These are phyloP conservation scores for Cladosporium sp. DNA, from an alignment of 2,329 filamentous ascomycete genomes.

Conservation along the genomic window DNA sequence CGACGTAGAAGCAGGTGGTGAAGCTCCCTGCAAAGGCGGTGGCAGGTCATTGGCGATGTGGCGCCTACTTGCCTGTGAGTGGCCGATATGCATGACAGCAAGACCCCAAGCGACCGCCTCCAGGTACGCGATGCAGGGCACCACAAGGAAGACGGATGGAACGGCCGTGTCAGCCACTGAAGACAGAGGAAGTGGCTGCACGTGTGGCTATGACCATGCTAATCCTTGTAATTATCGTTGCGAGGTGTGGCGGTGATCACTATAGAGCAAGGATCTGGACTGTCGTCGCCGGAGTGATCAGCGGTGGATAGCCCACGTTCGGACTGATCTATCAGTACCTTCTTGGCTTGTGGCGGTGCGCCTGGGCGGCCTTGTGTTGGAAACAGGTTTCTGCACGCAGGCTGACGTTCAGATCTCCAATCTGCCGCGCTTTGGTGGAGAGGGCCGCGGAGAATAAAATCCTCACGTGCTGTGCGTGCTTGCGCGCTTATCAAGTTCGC, in stretches of 20 bases:
- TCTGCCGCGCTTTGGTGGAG: neutral
- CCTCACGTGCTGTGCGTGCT: neutral
- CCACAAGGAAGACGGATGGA: slow-evolving; percentile 6
- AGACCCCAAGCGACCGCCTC: slow-evolving; percentile 4
- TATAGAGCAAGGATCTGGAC: slow-evolving; percentile 7
- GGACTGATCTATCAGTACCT: neutral
- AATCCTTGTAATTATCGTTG: neutral
- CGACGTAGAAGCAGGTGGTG: neutral
- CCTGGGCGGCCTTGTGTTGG: neutral
- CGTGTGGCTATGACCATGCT: slow-evolving; percentile 5
- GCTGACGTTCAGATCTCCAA: neutral
- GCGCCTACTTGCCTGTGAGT: neutral
- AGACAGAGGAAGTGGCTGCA: neutral
- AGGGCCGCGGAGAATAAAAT: neutral
- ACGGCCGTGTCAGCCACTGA: slow-evolving; percentile 9
- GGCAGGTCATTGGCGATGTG: slow-evolving; percentile 8
- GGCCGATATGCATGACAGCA: slow-evolving; percentile 8
- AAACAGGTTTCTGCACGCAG: slow-evolving; percentile 7
- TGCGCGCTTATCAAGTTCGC: neutral
- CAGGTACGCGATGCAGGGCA: slow-evolving; percentile 6
- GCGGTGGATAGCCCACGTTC: neutral
- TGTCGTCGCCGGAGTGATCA: neutral
- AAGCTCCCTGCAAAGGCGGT: slow-evolving; percentile 1
- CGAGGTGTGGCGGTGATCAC: slow-evolving; percentile 8
- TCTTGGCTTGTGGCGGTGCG: slow-evolving; percentile 11